phyloP scores from a whole-genome alignment of 352 stramenopile genomes.

The Phytopythium ostracodes region DNA sequence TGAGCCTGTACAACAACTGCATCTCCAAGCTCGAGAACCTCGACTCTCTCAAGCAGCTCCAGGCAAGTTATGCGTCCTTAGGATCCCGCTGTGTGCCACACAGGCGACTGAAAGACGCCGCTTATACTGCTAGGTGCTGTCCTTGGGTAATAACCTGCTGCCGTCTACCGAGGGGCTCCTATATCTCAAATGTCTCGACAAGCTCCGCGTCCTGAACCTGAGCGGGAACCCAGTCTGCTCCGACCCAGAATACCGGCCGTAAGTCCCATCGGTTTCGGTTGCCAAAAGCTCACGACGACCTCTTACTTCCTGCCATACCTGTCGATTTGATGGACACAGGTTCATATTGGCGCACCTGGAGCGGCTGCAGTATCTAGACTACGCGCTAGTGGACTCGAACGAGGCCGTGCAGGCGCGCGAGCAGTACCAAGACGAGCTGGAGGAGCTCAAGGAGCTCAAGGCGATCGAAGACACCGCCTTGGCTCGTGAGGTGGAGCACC shows the following conservation, averaged over 20 bases:
- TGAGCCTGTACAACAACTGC: conserved; percentile 93
- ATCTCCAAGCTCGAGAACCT: conserved; percentile 92
- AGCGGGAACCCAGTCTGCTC: conserved; percentile 91
- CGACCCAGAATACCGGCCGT: conserved; percentile 89
- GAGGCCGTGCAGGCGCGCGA: conserved; percentile 80
- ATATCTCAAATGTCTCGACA: conserved; percentile 83
- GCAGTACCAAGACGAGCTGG: conserved; percentile 89
- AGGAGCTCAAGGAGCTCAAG: conserved; percentile 83
- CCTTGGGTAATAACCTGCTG: conserved; percentile 91
- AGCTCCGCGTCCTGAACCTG: conserved; percentile 89
- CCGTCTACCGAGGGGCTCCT: conserved; percentile 62
- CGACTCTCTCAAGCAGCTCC: conserved; percentile 82
- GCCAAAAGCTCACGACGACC: background rate
- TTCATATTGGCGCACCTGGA: conserved; percentile 91
- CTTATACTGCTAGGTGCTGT: conserved; percentile 60
- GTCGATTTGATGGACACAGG: conserved; percentile 13
- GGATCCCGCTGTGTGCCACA: too few relatives aligned
- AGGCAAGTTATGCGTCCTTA: conserved; percentile 20
- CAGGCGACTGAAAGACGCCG: background rate
- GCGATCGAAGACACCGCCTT: conserved; percentile 77
- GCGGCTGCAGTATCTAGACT: conserved; percentile 92
- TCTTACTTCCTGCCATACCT: background rate
- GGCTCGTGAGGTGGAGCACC: conserved; percentile 70
- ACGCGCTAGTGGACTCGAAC: conserved; percentile 80
- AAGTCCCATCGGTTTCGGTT: conserved; percentile 6